Conservation (phyloP, 192 early-diverging fungal species). For the Podila epicladia region DNA sequence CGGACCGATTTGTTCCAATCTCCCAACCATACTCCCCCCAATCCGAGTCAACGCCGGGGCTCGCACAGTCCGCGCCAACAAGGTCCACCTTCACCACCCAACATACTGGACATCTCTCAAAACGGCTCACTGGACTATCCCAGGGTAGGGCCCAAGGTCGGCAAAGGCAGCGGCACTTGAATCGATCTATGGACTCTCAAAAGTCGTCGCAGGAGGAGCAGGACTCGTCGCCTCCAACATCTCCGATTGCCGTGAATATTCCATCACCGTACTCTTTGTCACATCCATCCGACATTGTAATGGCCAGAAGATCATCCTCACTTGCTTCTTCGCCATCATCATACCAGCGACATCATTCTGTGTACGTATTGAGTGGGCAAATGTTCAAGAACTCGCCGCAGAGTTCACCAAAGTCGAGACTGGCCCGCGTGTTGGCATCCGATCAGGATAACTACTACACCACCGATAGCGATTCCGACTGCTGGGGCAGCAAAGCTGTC, state of each 20-base stretch:
- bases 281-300: constrained; percentile 36
- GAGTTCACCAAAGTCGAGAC: constrained; percentile 38
- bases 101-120: constrained; percentile 8
- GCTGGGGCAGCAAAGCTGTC: constrained; percentile 23
- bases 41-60: not conserved
- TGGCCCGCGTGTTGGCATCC: constrained; percentile 34
- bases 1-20: constrained; percentile 19
- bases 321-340: constrained; percentile 47
- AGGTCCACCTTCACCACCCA: constrained; percentile 31
- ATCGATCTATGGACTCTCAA: constrained; percentile 34
- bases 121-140: constrained; percentile 6
- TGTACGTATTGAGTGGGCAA: constrained; percentile 45
- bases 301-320: constrained; percentile 30
- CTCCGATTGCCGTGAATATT: constrained; percentile 27
- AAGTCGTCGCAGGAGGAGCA: constrained; percentile 42
- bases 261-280: constrained; percentile 31
- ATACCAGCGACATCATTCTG: constrained; percentile 45
- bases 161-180: constrained; percentile 26
- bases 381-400: constrained; percentile 51
- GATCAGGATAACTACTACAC: constrained; percentile 48
- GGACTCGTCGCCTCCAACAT: constrained; percentile 41
- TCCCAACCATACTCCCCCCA: constrained; percentile 11
- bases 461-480: constrained; percentile 45
- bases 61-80: constrained; percentile 23
- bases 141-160: constrained; percentile 14